Evolutionary conservation across 768 basidiomycete species (phyloP).

Genomic region (Pleurotus djamor): DNA sequence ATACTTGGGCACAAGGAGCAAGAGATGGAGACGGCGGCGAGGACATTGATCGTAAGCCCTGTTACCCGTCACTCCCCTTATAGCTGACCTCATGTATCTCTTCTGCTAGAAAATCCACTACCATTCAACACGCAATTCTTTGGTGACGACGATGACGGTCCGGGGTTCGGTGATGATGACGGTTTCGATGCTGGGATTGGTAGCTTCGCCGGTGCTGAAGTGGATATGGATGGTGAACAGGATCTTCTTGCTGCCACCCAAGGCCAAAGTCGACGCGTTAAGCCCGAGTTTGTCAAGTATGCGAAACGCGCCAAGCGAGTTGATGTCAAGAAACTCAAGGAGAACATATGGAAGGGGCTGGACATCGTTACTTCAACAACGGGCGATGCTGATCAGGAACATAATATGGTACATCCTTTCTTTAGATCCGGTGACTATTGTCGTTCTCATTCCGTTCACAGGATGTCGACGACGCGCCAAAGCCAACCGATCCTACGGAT

Average conservation of each 20-base stretch:
- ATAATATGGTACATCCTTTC: conserved; percentile 47
- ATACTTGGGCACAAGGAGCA: conserved; percentile 96
- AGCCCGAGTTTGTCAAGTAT: conserved; percentile 90
- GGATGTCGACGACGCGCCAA: conserved; percentile 44
- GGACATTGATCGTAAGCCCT: conserved; percentile 59
- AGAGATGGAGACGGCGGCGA: conserved; percentile 72
- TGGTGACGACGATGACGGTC: conserved; percentile 85
- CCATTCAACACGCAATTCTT: conserved; percentile 98
- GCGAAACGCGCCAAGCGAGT: conserved; percentile 95
- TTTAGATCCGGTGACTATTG: neutral
- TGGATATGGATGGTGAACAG: conserved; percentile 71
- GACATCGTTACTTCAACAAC: conserved; percentile 63
- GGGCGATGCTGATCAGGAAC: conserved; percentile 38
- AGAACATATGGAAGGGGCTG: conserved; percentile 95
- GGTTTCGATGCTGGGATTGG: conserved; percentile 39
- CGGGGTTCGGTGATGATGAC: conserved; percentile 65
- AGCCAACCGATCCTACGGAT: conserved; percentile 60
- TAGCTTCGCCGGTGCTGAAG: conserved; percentile 12
- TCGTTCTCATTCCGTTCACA: conserved; percentile 18
- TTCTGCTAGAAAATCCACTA: conserved; percentile 30
- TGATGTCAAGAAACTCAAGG: conserved; percentile 94
- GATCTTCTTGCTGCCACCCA: conserved; percentile 86
- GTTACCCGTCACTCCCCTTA: neutral
- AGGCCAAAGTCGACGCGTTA: conserved; percentile 69
- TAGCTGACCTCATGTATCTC: too few relatives aligned